These are phyloP conservation scores for Beauveria rudraprayagi DNA, from an alignment of 2,329 filamentous ascomycete genomes.

Conservation along the genomic window DNA sequence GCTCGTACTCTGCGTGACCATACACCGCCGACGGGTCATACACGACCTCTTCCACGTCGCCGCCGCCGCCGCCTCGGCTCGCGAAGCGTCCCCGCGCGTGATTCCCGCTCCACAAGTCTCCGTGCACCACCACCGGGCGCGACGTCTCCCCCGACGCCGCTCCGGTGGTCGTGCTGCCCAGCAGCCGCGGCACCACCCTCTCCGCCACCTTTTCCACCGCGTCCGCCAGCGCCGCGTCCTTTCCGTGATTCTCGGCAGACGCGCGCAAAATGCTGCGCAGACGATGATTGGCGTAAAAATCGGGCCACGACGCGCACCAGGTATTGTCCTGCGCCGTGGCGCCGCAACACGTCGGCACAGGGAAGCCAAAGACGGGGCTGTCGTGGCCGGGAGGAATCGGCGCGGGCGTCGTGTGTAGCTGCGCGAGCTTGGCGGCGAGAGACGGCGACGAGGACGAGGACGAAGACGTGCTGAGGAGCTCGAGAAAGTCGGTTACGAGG, in stretches of 20 bases:
- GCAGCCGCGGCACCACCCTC: conserved; percentile 65
- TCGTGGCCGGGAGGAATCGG: conserved; percentile 52
- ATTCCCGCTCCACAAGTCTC: conserved; percentile 92
- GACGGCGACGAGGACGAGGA: conserved; percentile 34
- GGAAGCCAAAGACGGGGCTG: conserved; percentile 70
- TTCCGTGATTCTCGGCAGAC: conserved; percentile 53
- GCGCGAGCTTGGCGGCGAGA: conserved; percentile 69
- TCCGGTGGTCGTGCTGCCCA: conserved; percentile 54
- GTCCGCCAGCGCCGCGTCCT: conserved; percentile 51
- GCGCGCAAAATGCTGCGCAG: conserved; percentile 56
- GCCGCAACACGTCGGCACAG: conserved; percentile 77
- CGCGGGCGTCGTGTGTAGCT: conserved; percentile 68
- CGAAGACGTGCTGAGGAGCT: conserved; percentile 41
- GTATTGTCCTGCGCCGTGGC: conserved; percentile 74
- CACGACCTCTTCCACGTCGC: conserved; percentile 61
- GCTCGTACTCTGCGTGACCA: conserved; percentile 80
- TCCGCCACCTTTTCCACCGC: conserved; percentile 57
- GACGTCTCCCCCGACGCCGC: conserved; percentile 14
- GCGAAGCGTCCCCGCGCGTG: conserved; percentile 58
- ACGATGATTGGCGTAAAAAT: conserved; percentile 75
- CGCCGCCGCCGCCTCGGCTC: conserved; percentile 33
- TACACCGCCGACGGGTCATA: conserved; percentile 79
- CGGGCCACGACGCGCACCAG: conserved; percentile 67
- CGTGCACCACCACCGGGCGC: conserved; percentile 74
- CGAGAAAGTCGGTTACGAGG: conserved; percentile 72